A percentile compares a stretch with the other conserved stretches of the same genome.
These are phyloP conservation scores for Cyamopsis tetragonoloba DNA, from an alignment of 306 rosid genomes.

Conservation along the genomic window DNA sequence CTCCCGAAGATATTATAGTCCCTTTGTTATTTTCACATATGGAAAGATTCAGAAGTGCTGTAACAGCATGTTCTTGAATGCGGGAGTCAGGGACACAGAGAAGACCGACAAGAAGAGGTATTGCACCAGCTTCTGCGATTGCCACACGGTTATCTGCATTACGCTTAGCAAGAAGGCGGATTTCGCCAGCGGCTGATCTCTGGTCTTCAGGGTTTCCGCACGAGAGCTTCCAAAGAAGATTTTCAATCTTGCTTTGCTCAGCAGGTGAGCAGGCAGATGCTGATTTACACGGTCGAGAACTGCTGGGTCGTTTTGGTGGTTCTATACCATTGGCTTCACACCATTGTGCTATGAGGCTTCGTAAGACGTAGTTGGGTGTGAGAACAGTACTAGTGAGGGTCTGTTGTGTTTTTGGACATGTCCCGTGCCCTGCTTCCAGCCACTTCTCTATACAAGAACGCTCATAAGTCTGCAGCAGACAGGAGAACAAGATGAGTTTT, in stretches of 20 bases:
- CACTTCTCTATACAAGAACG: slow-evolving; percentile 93
- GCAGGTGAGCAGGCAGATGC: slow-evolving; percentile 71
- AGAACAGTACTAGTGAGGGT: slow-evolving; percentile 64
- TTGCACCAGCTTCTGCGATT: slow-evolving; percentile 97
- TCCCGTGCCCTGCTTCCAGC: slow-evolving; percentile 83
- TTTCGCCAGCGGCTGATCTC: slow-evolving; percentile 86
- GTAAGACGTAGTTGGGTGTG: slow-evolving; percentile 89
- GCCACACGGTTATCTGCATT: slow-evolving; percentile 97
- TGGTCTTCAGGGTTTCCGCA: slow-evolving; percentile 73
- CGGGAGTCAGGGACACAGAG: slow-evolving; percentile 78
- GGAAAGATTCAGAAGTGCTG: slow-evolving; percentile 96
- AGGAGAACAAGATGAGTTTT: slow-evolving; percentile 27
- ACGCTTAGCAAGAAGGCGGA: slow-evolving; percentile 99
- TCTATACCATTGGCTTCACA: slow-evolving; percentile 93
- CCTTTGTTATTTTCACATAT: slow-evolving; percentile 91
- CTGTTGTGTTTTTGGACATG: slow-evolving; percentile 96
- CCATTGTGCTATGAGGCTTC: slow-evolving; percentile 96
- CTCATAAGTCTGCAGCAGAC: slow-evolving; percentile 95
- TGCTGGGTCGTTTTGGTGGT: slow-evolving; percentile 83
- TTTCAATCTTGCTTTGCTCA: slow-evolving; percentile 67
- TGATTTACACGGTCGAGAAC: slow-evolving; percentile 55
- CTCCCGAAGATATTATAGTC: slow-evolving; percentile 71
- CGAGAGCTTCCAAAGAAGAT: slow-evolving; percentile 62
- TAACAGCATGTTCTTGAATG: slow-evolving; percentile 98
- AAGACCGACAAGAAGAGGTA: slow-evolving; percentile 81